Percentiles rank a stretch among this genome's conserved stretches.
Evolutionary conservation across 1,284 basidiomycete species (phyloP).

Genomic region (Puccinia coronata): DNA sequence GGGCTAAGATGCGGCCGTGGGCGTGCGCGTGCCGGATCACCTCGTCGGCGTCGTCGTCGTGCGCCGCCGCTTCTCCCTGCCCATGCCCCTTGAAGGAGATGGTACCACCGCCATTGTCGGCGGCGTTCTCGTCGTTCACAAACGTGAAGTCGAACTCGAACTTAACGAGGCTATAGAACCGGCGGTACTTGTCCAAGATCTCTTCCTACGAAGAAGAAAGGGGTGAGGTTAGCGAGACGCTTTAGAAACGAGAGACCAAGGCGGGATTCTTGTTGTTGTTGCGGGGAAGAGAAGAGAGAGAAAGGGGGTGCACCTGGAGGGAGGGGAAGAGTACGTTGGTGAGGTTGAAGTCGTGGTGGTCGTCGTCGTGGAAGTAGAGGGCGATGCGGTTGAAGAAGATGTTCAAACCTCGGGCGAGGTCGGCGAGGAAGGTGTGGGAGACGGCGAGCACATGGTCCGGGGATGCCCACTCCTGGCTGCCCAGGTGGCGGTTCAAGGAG

Average conservation of each 20-base stretch:
- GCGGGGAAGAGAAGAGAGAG: not conserved
- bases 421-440: conserved; percentile 1
- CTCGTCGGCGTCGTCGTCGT: not conserved
- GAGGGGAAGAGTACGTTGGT: conserved; percentile 41
- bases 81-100: not conserved
- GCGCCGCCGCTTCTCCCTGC: no score
- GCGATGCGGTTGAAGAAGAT: conserved; percentile 34
- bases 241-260: not conserved
- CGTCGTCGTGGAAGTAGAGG: conserved; percentile 41
- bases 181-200: conserved; percentile 6
- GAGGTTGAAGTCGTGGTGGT: conserved; percentile 18
- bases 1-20: not conserved
- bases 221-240: not conserved
- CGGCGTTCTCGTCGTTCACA: not conserved
- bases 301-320: conserved; percentile 18
- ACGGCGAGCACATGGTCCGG: not conserved
- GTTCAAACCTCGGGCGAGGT: not conserved
- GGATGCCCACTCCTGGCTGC: conserved; percentile 36
- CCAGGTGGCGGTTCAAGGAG: conserved; percentile 27
- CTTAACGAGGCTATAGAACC: conserved; percentile 37
- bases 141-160: conserved; percentile 22
- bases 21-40: no score
- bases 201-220: conserved; percentile 32
- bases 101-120: no score
- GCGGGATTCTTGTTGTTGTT: no score